Evolutionary conservation across 2,329 filamentous ascomycete genomes (phyloP).

Genomic region (Claviceps sp.): DNA sequence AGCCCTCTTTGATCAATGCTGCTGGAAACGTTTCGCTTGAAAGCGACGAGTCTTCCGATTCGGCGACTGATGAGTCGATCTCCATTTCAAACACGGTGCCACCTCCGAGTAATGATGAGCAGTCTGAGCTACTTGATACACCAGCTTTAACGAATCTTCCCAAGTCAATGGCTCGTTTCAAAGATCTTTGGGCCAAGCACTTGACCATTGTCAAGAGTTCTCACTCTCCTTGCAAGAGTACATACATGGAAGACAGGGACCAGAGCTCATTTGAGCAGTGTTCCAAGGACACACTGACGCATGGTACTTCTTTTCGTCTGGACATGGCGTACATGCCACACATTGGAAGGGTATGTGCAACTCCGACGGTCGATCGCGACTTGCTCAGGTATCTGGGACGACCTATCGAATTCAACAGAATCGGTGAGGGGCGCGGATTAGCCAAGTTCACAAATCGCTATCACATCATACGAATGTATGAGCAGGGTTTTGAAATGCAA

Average conservation of each 20-base stretch:
- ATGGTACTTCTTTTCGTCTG: constrained; percentile 3
- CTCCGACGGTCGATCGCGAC: constrained; percentile 6
- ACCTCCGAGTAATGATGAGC: neutral
- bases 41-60: neutral
- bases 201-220: too few species aligned
- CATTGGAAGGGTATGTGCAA: constrained; percentile 11
- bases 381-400: constrained; percentile 13
- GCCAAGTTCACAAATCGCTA: constrained; percentile 10
- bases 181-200: neutral
- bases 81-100: neutral
- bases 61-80: neutral
- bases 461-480: constrained; percentile 33
- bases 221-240: too few species aligned
- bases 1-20: neutral
- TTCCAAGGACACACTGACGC: neutral
- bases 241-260: too few species aligned
- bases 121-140: neutral
- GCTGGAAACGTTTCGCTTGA: neutral
- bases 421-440: neutral
- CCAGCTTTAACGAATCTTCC: too few species aligned
- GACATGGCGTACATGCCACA: constrained; percentile 25
- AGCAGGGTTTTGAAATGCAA: constrained; percentile 34
- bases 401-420: constrained; percentile 8
- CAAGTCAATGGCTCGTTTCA: neutral
- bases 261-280: too few species aligned